phyloP scores from a whole-genome alignment of 257 asterid species.

The Schizonepeta tenuifolia region DNA sequence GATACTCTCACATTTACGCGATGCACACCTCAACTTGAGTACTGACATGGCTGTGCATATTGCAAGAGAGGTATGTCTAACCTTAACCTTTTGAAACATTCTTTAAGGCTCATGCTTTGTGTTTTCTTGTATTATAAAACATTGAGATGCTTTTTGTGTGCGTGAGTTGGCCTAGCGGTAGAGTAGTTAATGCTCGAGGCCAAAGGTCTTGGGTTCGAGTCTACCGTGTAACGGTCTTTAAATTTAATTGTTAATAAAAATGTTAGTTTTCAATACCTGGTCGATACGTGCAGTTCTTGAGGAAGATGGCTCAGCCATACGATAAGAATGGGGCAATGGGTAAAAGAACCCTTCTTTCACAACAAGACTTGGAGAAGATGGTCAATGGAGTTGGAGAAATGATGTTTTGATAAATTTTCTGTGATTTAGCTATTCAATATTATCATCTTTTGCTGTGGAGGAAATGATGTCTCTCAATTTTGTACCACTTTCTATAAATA shows the following conservation, averaged over 20 bases:
- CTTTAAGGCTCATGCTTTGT: not conserved
- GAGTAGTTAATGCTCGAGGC: no score
- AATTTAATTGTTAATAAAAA: no score
- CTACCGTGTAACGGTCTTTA: no score
- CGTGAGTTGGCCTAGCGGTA: no score
- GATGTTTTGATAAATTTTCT: slow-evolving; percentile 39
- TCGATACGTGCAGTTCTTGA: slow-evolving; percentile 62
- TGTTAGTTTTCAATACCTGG: not conserved
- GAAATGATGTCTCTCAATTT: not conserved
- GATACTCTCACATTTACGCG: slow-evolving; percentile 94
- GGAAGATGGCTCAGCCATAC: slow-evolving; percentile 98
- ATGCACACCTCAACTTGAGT: slow-evolving; percentile 94
- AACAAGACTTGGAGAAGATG: slow-evolving; percentile 87
- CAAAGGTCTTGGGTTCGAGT: no score
- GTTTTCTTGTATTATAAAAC: not conserved
- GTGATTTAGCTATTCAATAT: not conserved
- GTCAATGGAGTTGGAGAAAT: slow-evolving; percentile 56
- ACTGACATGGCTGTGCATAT: slow-evolving; percentile 98
- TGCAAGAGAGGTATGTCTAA: slow-evolving; percentile 77
- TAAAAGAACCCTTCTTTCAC: slow-evolving; percentile 79
- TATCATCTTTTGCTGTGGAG: not conserved
- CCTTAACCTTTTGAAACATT: not conserved
- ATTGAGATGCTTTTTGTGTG: no score
- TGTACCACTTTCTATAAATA: not conserved
- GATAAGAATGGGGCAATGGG: slow-evolving; percentile 88